Base-by-base conservation (phyloP, 2,329 filamentous ascomycete species). In the Ambrosiella xylebori region DNA sequence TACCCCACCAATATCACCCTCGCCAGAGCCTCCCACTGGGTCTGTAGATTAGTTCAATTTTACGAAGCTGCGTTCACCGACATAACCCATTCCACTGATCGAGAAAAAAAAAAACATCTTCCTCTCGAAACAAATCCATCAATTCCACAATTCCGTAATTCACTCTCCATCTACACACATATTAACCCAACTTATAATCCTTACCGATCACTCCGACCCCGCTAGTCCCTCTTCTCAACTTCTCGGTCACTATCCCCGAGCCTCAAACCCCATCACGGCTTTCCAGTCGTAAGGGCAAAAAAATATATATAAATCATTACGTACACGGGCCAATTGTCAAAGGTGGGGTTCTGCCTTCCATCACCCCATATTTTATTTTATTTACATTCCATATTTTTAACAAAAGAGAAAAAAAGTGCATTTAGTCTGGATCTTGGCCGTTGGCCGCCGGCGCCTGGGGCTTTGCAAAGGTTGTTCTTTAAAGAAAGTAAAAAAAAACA, bases 1-100 rank as follows among this genome's bases (percentile, higher is more conserved):
- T 54, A 54, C 44, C 19, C 38, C 38, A 54, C 41, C 8, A 27
- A 54, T 54, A 54, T 54, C 38, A 54, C 52, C 52, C 38, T 54
- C 27, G 11, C 47, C 47, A 51, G 47, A 51, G 47, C 47, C 19
- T 36, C 47, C 9, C 11, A 13, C 47, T 41, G 27, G 27, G 27
- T 27, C 27, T 27, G 27, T 27, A 12, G 11, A 11, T 41, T 41
- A 41, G 11, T 41, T n/a, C 1, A 41, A 41, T 27, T 27, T 27
- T 27, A 27, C 27, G 27, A 27, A 27, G 27, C 27, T 27, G 27
- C 4, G 3, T 27, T 27, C 5, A 27, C 27, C 27, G 27, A 27
- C 27, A 27, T 5, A 27, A 27, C 27, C 27, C 3, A 27, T 27
- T 5, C 27, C 27, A 27, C 27, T 27, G 27, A 27, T 27, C 27